These are phyloP conservation scores for Blastomyces parvus DNA, from an alignment of 2,329 filamentous ascomycete species.

Conservation along the genomic window DNA sequence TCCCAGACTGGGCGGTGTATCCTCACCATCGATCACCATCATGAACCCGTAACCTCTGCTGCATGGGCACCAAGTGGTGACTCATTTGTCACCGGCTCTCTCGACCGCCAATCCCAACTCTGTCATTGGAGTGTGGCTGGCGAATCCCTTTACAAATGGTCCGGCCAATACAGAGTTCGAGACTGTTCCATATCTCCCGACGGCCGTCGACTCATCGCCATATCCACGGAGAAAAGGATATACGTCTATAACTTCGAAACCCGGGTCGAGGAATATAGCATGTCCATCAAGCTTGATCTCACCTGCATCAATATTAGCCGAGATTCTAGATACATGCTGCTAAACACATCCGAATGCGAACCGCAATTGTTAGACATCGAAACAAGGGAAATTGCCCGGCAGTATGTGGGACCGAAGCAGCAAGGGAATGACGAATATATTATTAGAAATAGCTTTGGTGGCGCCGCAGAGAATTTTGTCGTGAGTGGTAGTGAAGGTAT, in stretches of 20 bases:
- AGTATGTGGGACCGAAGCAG: constrained; percentile 66
- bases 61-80: constrained; percentile 76
- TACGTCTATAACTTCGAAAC: constrained; percentile 75
- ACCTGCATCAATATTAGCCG: constrained; percentile 73
- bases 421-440: constrained; percentile 67
- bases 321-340: constrained; percentile 70
- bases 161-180: constrained; percentile 63
- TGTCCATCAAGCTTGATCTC: constrained; percentile 58
- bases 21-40: constrained; percentile 57
- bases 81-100: constrained; percentile 68
- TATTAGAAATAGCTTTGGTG: constrained; percentile 76
- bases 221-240: constrained; percentile 60
- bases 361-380: constrained; percentile 71
- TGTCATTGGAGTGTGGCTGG: constrained; percentile 62
- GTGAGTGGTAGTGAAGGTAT: constrained; percentile 82
- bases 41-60: constrained; percentile 78
- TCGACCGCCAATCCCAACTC: constrained; percentile 58
- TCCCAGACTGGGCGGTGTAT: constrained; percentile 54
- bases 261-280: constrained; percentile 63
- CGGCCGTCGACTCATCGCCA: constrained; percentile 68
- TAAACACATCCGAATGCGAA: constrained; percentile 70
- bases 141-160: constrained; percentile 55
- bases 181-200: constrained; percentile 77
- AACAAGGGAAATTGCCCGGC: constrained; percentile 60
- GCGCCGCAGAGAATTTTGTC: constrained; percentile 84